Conservation (phyloP, 176 grass and related monocot species). For the Oryza coarctata region DNA sequence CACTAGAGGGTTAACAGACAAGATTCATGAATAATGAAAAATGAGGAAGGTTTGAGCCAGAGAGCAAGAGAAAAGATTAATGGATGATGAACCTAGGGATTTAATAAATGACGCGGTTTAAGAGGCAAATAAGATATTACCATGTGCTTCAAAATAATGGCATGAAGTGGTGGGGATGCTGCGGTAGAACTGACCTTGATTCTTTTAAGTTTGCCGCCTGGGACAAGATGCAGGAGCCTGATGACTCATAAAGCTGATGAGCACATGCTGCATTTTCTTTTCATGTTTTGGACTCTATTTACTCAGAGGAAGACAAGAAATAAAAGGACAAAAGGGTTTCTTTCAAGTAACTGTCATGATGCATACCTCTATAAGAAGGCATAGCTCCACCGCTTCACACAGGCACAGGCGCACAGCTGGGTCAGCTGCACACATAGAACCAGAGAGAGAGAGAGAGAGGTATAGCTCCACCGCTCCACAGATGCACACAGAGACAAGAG, state of each 20-base stretch:
- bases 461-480: not conserved
- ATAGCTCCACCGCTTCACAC: not conserved
- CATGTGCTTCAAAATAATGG: not conserved
- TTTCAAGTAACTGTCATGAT: not conserved
- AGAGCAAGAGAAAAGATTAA: not conserved
- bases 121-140: not conserved
- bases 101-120: not conserved
- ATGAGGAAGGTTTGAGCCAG: not conserved
- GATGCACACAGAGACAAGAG: not conserved
- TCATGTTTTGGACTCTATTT: not conserved
- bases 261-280: constrained; percentile 12
- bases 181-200: not conserved
- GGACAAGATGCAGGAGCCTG: not conserved
- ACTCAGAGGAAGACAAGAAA: constrained; percentile 1
- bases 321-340: constrained; percentile 17
- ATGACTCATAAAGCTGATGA: constrained; percentile 31
- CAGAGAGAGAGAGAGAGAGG: not conserved
- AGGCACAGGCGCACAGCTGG: not conserved
- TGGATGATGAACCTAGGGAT: not conserved
- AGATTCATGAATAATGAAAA: not conserved
- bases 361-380: not conserved
- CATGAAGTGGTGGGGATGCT: not conserved
- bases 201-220: not conserved
- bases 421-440: not conserved
- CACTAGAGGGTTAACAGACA: not conserved